Conservation (phyloP, 208 protist genomes). For the Trypanosomatidae sp. region DNA sequence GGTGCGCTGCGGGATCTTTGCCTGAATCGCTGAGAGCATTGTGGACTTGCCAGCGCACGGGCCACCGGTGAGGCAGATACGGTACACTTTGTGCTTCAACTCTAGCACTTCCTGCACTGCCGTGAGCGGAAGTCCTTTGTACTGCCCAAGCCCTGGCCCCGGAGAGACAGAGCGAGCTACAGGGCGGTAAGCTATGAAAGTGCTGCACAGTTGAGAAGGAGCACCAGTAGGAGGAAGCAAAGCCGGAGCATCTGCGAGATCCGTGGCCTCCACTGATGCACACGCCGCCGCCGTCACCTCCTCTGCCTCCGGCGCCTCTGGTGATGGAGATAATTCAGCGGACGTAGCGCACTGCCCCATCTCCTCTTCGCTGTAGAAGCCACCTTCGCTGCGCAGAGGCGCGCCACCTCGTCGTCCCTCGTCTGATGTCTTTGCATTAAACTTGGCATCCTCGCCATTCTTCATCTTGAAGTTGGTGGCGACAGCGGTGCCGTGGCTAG, state of each 20-base stretch:
- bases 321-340: conserved; percentile 19
- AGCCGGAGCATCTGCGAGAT: not conserved
- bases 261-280: not conserved
- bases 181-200: conserved; percentile 23
- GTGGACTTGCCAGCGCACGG: conserved; percentile 86
- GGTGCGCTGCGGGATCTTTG: conserved; percentile 52
- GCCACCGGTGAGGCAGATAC: conserved; percentile 79
- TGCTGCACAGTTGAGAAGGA: not conserved
- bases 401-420: not conserved
- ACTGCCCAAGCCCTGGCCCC: conserved; percentile 38
- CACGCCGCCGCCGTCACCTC: not conserved
- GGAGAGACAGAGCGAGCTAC: conserved; percentile 59
- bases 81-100: conserved; percentile 53
- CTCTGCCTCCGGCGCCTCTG: conserved; percentile 1
- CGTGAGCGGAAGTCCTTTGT: conserved; percentile 42
- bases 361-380: not conserved
- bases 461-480: not conserved
- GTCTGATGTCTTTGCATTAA: not conserved
- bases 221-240: not conserved
- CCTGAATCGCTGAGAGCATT: conserved; percentile 62
- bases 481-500: not conserved
- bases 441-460: not conserved
- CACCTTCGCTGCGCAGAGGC: not conserved
- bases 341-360: not conserved
- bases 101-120: conserved; percentile 49